Evolutionary conservation across 257 asterid genomes (phyloP).

Genomic region (Capsicum pubescens): DNA sequence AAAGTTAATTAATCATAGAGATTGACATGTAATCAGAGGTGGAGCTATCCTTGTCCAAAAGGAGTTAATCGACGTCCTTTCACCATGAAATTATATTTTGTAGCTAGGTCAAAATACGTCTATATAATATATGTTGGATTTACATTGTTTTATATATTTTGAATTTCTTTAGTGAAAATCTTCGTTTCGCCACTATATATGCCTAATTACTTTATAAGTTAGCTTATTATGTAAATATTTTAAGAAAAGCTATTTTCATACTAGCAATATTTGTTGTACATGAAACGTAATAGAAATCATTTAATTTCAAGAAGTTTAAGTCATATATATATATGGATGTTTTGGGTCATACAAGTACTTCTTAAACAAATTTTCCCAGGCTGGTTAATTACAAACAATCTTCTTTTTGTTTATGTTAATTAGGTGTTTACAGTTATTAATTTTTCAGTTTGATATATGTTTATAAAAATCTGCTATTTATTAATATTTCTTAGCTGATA

Average conservation of each 20-base stretch:
- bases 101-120: neutral
- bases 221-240: neutral
- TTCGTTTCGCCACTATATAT: neutral
- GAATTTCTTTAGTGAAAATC: neutral
- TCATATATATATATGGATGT: neutral
- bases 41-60: neutral
- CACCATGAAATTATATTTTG: too few species aligned
- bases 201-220: neutral
- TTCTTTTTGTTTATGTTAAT: neutral
- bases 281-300: neutral
- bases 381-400: neutral
- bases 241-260: neutral
- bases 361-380: neutral
- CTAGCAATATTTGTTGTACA: neutral
- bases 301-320: too few species aligned
- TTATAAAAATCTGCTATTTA: neutral
- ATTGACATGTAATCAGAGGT: neutral
- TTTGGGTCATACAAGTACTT: neutral
- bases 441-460: neutral
- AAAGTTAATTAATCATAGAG: neutral
- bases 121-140: neutral
- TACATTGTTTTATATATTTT: neutral
- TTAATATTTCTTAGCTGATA: constrained; percentile 44
- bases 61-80: neutral
- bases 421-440: neutral